Percentiles rank a stretch among this genome's conserved stretches.
phyloP scores from a whole-genome alignment of 179 eudicot genomes.

The Beta corolliflora region DNA sequence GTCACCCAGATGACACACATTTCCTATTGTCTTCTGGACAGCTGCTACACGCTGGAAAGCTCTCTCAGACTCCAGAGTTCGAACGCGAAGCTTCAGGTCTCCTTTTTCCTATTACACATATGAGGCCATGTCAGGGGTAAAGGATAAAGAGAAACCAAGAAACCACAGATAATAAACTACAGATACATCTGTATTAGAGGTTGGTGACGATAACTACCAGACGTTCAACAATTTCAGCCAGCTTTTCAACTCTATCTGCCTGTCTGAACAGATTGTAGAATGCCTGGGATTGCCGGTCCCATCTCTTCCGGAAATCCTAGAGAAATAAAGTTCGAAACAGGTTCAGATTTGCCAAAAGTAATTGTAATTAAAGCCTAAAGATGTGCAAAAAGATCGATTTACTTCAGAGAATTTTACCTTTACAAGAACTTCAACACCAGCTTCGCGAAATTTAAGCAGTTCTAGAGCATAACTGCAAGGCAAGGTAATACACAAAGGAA shows the following conservation, averaged over 20 bases:
- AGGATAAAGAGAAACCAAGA: not conserved
- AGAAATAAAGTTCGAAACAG: constrained; percentile 8
- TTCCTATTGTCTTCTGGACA: constrained; percentile 89
- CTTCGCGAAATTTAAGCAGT: constrained; percentile 91
- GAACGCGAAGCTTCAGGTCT: constrained; percentile 92
- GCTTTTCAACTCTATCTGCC: constrained; percentile 91
- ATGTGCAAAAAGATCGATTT: not conserved
- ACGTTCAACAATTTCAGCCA: constrained; percentile 72
- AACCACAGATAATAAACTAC: not conserved
- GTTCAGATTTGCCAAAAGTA: not conserved
- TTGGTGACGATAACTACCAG: constrained; percentile 52
- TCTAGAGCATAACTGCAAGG: constrained; percentile 84
- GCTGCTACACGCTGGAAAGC: constrained; percentile 96
- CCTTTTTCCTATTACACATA: constrained; percentile 78
- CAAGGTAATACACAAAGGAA: constrained; percentile 15
- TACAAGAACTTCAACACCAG: constrained; percentile 81
- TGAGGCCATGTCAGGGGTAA: constrained; percentile 15
- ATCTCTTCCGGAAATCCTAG: constrained; percentile 89
- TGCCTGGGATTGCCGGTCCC: constrained; percentile 92
- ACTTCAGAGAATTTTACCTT: constrained; percentile 52
- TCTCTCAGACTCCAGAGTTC: constrained; percentile 95
- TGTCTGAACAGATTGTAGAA: constrained; percentile 93
- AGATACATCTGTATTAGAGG: not conserved
- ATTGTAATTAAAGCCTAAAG: not conserved
- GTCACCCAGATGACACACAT: constrained; percentile 55